Conservation (phyloP, 495 filamentous ascomycete genomes). For the Neurospora africana region DNA sequence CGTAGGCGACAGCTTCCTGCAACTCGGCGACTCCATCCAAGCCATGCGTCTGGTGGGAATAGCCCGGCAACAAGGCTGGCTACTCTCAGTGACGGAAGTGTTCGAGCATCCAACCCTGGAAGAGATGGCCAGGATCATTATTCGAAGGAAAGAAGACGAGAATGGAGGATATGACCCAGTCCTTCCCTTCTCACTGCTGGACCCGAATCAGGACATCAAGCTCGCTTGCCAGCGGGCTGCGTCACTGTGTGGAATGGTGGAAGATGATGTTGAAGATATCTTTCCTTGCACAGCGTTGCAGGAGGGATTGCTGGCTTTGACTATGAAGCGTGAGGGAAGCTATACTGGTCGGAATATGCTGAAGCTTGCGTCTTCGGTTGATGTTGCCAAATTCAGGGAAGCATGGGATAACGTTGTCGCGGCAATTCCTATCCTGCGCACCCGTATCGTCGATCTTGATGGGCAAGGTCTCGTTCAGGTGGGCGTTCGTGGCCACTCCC, state of each 20-base stretch:
- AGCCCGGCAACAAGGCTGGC: conserved; percentile 36
- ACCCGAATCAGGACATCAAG: not conserved
- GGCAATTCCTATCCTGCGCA: conserved; percentile 43
- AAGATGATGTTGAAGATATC: conserved; percentile 39
- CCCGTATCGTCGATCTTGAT: conserved; percentile 42
- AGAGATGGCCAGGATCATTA: conserved; percentile 14
- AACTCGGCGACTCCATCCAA: conserved; percentile 56
- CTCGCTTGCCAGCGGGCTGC: conserved; percentile 25
- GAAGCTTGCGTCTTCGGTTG: conserved; percentile 30
- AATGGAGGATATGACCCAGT: not conserved
- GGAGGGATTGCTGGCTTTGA: conserved; percentile 46
- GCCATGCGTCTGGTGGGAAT: conserved; percentile 57
- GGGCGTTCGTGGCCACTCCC: conserved; percentile 12
- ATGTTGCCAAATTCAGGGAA: conserved; percentile 37
- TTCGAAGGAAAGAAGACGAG: not conserved
- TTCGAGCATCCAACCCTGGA: conserved; percentile 12
- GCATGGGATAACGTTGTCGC: conserved; percentile 44
- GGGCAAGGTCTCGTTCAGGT: conserved; percentile 41
- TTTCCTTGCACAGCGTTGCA: conserved; percentile 59
- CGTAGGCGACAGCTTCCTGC: conserved; percentile 49
- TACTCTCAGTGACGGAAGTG: conserved; percentile 42
- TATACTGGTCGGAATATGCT: conserved; percentile 44
- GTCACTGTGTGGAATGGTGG: conserved; percentile 31
- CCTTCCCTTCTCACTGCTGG: conserved; percentile 9
- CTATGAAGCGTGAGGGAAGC: conserved; percentile 36